Evolutionary conservation across 148 eudicot genomes (phyloP), one percentile per base, ranked within the genome.

Genomic region (Amaranthus cruentus): DNA sequence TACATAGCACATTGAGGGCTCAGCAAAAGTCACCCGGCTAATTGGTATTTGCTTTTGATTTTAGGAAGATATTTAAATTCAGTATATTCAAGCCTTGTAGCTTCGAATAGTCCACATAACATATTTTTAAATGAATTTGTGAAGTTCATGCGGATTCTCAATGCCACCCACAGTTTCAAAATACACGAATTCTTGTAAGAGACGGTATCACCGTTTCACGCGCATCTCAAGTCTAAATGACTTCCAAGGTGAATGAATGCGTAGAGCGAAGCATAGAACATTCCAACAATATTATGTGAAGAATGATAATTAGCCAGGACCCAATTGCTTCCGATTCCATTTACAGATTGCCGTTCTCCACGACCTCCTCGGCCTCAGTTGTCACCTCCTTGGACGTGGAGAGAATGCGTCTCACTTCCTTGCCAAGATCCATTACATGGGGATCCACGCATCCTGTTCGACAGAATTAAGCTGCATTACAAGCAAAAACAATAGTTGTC

Each of bases 381-480:
- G 38, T 28, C 51, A 64, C 53, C 55, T 84, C 82, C 73, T 73
- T 70, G 0, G 79, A 62, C 73, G 71, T 70, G 0, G 79, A 62
- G 68, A 90, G 81, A 60, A 89, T 78, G 70, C 81, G 78, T 78
- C 93, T 85, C 59, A 89, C 98, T 89, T 88, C 90, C 58, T 82
- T 76, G 2, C 97, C 96, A 51, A 94, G 87, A 74, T 83, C 91
- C 76, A 75, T 81, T 9, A 94, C 91, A 85, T 89, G 98, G 53
- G 79, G 80, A 83, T 94, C 98, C 73, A 85, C 75, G 64, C 88
- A 87, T 50, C 95, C 98, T 94, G 50, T 12, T 57, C 58, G 70
- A 56, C 50, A 47, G 7, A 21, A 6, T 49, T 21, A 8, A 62
- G 70, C 48, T n/a, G 18, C 43, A 42, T 53, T 38, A 62, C 61